These are phyloP conservation scores for Withania somnifera DNA, from an alignment of 305 asterid genomes.

Conservation along the genomic window DNA sequence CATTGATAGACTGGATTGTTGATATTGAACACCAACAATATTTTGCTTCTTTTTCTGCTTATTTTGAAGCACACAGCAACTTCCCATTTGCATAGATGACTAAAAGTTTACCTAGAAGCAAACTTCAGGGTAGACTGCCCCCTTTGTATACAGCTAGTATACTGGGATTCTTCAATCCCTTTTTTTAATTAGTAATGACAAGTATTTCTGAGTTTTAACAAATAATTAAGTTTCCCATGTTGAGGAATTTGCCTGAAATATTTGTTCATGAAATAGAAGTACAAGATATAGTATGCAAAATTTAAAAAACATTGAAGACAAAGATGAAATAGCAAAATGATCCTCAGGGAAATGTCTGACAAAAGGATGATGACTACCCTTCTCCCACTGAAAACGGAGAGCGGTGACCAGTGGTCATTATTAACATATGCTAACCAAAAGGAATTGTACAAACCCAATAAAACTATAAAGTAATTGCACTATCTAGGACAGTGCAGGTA, in stretches of 20 bases:
- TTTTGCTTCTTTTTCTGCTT: background rate
- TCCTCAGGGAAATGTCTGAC: background rate
- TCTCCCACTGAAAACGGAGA: background rate
- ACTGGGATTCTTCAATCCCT: background rate
- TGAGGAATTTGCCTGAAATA: background rate
- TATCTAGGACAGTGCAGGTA: background rate
- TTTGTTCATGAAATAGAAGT: background rate
- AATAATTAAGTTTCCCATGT: background rate
- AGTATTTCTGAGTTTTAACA: background rate
- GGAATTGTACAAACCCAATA: background rate
- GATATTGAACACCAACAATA: background rate
- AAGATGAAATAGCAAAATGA: background rate
- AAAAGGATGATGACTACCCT: background rate
- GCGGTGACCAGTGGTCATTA: background rate
- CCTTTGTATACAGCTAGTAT: background rate
- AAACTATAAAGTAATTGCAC: background rate
- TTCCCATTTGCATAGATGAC: background rate
- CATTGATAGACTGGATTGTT: background rate
- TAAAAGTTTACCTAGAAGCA: background rate
- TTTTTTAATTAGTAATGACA: background rate
- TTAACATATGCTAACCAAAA: background rate
- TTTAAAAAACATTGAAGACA: background rate
- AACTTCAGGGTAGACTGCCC: background rate
- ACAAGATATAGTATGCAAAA: background rate
- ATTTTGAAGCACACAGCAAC: background rate